Base-by-base conservation (phyloP, 352 stramenopile species). In the Peronosclerospora sorghi region DNA sequence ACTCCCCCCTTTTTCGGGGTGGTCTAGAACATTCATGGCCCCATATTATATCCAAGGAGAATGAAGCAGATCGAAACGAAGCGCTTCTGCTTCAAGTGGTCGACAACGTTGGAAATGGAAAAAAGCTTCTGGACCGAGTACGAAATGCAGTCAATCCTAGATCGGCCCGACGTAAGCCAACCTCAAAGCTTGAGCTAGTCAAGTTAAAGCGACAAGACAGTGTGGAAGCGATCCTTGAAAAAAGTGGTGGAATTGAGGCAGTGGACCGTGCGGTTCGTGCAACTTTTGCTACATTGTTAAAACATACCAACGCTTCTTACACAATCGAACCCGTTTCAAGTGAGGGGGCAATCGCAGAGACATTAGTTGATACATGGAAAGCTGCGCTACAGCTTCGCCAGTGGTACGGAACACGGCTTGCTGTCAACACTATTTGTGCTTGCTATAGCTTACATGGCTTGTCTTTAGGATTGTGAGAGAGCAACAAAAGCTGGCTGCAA, bases 111-210 rank as follows among this genome's bases (percentile, higher is more conserved):
- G 80, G 80, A 7, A 63, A 65, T 26, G 80, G 80, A 0, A 85
- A 85, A 45, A 93, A 85, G 30, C 49, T 93, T 5, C 45, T 94
- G 0, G 81, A 94, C 15, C 87, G 79, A 50, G 70, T 94, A 5
- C 78, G 80, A 18, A 59, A 72, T 35, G 76, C 71, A 20, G 13
- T 91, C 1, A 76, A 94, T 43, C 70, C 71, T 17, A 51, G 59
- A 20, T 57, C 63, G 8, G 51, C 35, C 13, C 46, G 49, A 27
- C 44, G 65, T 7, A 49, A 54, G n/a, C 43, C 37, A 18, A 89
- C 90, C 36, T 69, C 66, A 18, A 74, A 88, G 30, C 47, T 91
- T 8, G 61, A 76, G 32, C 65, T 63, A 12, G 73, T 67, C 12
- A 67, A 63, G 5, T 41, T 94, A 15, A 89, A 84, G 41, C 61